Conservation (phyloP, 345 rosid species). For the Angophora floribunda region DNA sequence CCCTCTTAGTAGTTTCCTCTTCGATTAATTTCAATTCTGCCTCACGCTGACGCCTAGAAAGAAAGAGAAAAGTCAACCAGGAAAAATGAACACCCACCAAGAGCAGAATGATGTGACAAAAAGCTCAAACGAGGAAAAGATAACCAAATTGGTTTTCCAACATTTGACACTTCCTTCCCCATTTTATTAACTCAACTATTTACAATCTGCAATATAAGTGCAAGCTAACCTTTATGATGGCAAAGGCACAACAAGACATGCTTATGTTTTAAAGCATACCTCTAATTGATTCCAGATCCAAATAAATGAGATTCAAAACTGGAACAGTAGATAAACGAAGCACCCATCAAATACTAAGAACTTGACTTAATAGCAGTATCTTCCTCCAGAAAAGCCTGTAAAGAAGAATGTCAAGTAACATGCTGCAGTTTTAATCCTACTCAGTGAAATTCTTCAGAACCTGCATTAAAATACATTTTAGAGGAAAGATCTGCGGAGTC, state of each 20-base stretch:
- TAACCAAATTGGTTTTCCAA: background rate
- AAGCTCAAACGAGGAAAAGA: background rate
- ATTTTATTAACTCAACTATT: background rate
- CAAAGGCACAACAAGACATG: slow-evolving; percentile 42
- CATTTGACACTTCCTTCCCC: background rate
- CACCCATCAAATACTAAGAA: slow-evolving; percentile 62
- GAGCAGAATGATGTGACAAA: background rate
- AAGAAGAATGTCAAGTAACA: slow-evolving; percentile 64
- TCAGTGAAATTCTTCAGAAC: slow-evolving; percentile 16
- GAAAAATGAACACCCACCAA: slow-evolving; percentile 8
- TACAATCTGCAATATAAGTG: background rate
- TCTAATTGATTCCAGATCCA: slow-evolving; percentile 86
- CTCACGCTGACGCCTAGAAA: slow-evolving; percentile 83
- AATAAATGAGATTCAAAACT: slow-evolving; percentile 63
- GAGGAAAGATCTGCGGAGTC: background rate
- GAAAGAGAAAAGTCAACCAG: slow-evolving; percentile 17
- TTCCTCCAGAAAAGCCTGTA: slow-evolving; percentile 83
- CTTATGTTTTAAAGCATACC: slow-evolving; percentile 70
- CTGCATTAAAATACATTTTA: background rate
- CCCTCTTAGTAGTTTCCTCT: slow-evolving; percentile 87
- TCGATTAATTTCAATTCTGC: slow-evolving; percentile 82
- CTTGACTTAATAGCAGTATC: slow-evolving; percentile 68
- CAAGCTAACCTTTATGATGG: slow-evolving; percentile 42
- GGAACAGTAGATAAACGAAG: slow-evolving; percentile 62
- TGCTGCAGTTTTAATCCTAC: slow-evolving; percentile 55